These are phyloP conservation scores for Datura wrightii DNA, from an alignment of 257 asterid species.

Conservation along the genomic window DNA sequence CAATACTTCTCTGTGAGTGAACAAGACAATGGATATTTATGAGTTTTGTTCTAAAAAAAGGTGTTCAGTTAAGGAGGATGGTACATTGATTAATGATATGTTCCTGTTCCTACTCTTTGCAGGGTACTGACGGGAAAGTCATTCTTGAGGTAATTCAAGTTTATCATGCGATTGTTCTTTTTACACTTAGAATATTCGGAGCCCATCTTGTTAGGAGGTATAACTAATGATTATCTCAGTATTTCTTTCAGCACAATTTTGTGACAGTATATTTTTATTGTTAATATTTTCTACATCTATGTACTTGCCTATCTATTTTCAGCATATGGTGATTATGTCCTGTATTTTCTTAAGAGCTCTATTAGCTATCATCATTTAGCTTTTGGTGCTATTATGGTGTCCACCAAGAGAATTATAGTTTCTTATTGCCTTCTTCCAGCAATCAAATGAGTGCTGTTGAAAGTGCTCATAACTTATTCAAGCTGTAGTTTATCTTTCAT, in stretches of 20 bases:
- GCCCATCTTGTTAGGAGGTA: neutral
- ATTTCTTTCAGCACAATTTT: slow-evolving; percentile 13
- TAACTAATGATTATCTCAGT: neutral
- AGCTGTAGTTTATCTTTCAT: neutral
- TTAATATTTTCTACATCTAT: neutral
- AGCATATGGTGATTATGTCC: neutral
- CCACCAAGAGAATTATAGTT: neutral
- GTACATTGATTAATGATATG: neutral
- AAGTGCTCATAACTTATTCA: neutral
- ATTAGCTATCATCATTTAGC: neutral
- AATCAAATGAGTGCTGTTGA: slow-evolving; percentile 1
- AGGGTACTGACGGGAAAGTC: slow-evolving; percentile 70
- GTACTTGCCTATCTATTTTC: neutral
- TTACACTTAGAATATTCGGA: neutral
- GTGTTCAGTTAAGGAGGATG: neutral
- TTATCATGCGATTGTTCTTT: neutral
- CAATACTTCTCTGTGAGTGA: slow-evolving; percentile 82
- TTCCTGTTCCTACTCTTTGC: slow-evolving; percentile 31
- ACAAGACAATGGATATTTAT: neutral
- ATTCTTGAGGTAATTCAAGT: slow-evolving; percentile 71
- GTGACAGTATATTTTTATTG: neutral
- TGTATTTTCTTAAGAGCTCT: neutral
- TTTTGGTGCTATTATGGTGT: neutral
- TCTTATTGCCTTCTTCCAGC: neutral
- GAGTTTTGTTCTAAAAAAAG: neutral